phyloP scores from a whole-genome alignment of 352 stramenopile genomes.

The Phytophthora parvispora region DNA sequence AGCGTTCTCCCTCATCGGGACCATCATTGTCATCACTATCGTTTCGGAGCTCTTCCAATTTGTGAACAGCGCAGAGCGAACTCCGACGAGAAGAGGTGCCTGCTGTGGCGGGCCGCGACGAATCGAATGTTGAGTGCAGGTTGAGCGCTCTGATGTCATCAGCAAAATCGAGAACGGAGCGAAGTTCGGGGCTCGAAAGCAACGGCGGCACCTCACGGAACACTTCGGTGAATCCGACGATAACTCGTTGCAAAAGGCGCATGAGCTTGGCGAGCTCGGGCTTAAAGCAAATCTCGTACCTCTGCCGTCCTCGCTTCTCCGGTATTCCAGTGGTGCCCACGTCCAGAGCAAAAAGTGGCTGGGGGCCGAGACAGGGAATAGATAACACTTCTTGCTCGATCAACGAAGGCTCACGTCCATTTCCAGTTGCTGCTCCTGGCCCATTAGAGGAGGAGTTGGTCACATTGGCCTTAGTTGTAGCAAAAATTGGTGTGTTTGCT shows the following conservation, averaged over 20 bases:
- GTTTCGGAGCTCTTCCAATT: background rate
- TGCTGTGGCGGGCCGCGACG: background rate
- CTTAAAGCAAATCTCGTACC: conserved; percentile 44
- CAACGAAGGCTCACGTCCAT: background rate
- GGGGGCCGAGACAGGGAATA: conserved; percentile 26
- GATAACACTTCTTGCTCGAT: conserved; percentile 26
- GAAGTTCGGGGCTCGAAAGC: conserved; percentile 46
- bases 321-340: background rate
- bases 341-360: conserved; percentile 24
- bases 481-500: conserved; percentile 10
- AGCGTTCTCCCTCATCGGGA: conserved; percentile 12
- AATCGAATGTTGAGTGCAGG: conserved; percentile 5
- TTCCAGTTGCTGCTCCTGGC: background rate
- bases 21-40: background rate
- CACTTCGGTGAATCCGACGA: conserved; percentile 47
- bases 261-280: conserved; percentile 45
- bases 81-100: background rate
- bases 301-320: conserved; percentile 18
- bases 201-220: conserved; percentile 56
- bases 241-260: conserved; percentile 28
- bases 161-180: conserved; percentile 56
- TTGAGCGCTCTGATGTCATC: conserved; percentile 54
- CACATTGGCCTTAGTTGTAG: background rate
- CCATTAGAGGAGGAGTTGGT: background rate
- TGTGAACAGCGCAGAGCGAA: background rate